Base-by-base conservation (phyloP, 1,139 yeast genomes). In the Zygosaccharomyces sapae region DNA sequence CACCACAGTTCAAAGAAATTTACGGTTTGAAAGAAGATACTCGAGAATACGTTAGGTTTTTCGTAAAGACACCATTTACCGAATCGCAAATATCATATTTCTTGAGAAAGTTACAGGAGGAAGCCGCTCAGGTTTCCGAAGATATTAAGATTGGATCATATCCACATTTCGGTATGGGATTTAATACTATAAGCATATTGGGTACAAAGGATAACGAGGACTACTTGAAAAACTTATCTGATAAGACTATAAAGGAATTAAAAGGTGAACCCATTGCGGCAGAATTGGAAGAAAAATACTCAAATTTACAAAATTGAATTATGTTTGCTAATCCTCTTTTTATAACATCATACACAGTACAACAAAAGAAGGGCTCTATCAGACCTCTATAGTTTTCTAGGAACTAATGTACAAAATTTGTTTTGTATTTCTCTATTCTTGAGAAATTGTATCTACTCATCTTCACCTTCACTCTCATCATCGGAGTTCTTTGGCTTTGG, bases 401-500 rank as follows among this genome's bases (percentile, higher is more conserved):
- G 24, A 12, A 40, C 8, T 36, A 33, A 20, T 30, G 39, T 42
- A 46, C 34, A 37, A 12, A 33, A 38, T 10, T 20, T 10, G 12
- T 5, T 13, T 29, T 27, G n/a, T 31, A 44, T 38, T 38, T 12
- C 42, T 33, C 43, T 39, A 19, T 44, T 27, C 20, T 24, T 25
- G 13, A 30, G 33, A 24, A 34, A 18, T 24, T 13, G 29, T 18
- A 18, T 38, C 24, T 16, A 10, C 20, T 38, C 38, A 31, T 43
- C 47, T 24, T 54, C 51, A 27, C 53, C 61, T 43, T 57, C 66
- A 37, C 81, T 84, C 39, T 81, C 97, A 57, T 87, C 96, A 64
- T 92, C 97, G 41, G 97, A 84, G 64, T 92, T 96, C 22, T 75
- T 81, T 7, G 96, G 95, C 66, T 85, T 85, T 56, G 97, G 97